Base-by-base conservation (phyloP, 2,329 filamentous ascomycete genomes). In the Diplodia corticola region DNA sequence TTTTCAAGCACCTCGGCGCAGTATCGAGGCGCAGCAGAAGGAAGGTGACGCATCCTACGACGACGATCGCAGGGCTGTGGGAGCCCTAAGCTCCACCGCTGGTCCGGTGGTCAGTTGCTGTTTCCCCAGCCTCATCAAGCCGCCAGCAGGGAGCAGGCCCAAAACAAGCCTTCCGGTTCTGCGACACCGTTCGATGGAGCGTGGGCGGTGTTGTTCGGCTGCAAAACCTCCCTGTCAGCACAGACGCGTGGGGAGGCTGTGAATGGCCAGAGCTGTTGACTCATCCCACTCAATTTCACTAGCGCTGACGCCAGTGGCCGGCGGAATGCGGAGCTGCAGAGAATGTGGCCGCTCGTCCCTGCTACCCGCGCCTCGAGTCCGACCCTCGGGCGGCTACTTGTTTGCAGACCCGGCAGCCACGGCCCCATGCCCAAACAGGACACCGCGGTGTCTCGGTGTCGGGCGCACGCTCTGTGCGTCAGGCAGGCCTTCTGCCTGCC, bases 41-140 rank as follows among this genome's bases (percentile, higher is more conserved):
- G 54, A 20, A 28, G 28, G n/a, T 24, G 33, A 48, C 33, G 22
- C 37, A 35, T 48, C 40, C 40, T 40, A 28, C 30, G 55, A 46
- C 12, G 57, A 17, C 57, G 57, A 61, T 61, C 57, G 40, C 57
- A 35, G 17, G 17, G n/a, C 10, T 49, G 40, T 46, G 40, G 7
- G 37, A 49, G 57, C 57, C 57, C 57, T 61, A 61, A 22, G 5
- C 57, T 33, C 57, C 57, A 61, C 57, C 57, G 57, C 57, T 61
- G 57, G 40, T 49, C 44, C 33, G 26, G 51, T 28, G 30, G 28
- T 17, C 17, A 22, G 28, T 35, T n/a, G 30, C 9, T 5, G 5
- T 17, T 40, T 49, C 57, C 57, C 40, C 40, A 26, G 57, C 44
- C 40, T 49, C 13, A 15, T 17, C 26, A 49, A 61, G n/a, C 40